Conservation (phyloP, 140 eudicot genomes). For the Senecio squalidus region DNA sequence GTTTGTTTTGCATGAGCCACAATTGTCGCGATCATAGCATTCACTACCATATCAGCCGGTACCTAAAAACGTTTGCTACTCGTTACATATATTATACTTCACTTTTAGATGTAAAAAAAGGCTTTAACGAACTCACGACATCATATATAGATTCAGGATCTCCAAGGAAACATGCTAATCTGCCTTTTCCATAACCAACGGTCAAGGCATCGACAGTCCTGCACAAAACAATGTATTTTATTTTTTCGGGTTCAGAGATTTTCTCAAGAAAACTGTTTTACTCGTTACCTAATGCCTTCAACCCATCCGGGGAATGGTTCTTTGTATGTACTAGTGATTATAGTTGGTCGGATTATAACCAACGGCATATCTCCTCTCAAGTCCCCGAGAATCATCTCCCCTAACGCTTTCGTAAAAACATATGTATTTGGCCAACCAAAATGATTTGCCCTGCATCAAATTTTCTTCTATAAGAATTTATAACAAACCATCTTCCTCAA, state of each 20-base stretch:
- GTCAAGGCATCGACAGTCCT: neutral
- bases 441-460: constrained; percentile 26
- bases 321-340: constrained; percentile 49
- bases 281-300: constrained; percentile 52
- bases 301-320: constrained; percentile 74
- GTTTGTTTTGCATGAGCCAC: constrained; percentile 47
- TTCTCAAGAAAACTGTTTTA: no score
- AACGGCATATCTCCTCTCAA: constrained; percentile 30
- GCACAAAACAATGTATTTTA: neutral
- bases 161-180: neutral
- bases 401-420: constrained; percentile 57
- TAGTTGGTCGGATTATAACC: constrained; percentile 61
- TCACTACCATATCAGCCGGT: constrained; percentile 85
- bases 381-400: constrained; percentile 53
- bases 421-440: constrained; percentile 61
- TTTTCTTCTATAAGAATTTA: no score
- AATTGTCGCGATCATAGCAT: constrained; percentile 53
- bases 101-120: no score
- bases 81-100: no score
- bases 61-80: constrained; percentile 50
- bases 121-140: no score
- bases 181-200: neutral
- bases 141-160: neutral
- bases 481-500: neutral
- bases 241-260: neutral